A percentile compares a stretch with the other conserved stretches of the same genome.
Evolutionary conservation across 1,284 basidiomycete genomes (phyloP).

Genomic region (Leccinum fuscescens): DNA sequence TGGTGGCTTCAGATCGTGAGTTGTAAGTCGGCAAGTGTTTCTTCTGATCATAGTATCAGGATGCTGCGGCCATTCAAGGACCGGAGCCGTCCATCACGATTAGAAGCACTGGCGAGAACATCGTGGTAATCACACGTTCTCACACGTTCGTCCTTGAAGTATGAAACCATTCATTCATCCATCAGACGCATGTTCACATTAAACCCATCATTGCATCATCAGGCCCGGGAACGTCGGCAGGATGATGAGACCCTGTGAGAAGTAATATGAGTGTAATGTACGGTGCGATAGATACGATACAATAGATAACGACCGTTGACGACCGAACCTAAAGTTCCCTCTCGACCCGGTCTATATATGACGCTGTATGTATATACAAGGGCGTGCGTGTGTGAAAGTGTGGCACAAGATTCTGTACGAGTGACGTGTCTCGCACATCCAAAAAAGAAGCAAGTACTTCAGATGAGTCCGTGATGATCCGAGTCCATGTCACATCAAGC

Average conservation of each 20-base stretch:
- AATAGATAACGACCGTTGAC: neutral
- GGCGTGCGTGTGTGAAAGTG: neutral
- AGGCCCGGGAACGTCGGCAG: neutral
- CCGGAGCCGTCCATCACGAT: neutral
- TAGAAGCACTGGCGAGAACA: too few species aligned
- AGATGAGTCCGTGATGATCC: neutral
- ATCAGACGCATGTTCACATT: neutral
- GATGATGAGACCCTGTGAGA: neutral
- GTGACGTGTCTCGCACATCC: neutral
- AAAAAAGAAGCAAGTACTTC: neutral
- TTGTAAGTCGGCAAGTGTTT: neutral
- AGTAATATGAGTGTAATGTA: neutral
- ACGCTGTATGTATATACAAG: neutral
- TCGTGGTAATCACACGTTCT: neutral
- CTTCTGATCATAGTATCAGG: neutral
- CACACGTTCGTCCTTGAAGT: neutral
- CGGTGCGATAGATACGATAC: neutral
- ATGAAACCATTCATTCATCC: neutral
- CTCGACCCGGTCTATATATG: neutral
- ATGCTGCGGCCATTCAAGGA: neutral
- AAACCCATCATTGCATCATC: neutral
- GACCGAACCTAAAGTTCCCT: neutral
- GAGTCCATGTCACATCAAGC: conserved; percentile 19
- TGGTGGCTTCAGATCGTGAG: neutral
- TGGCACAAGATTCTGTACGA: neutral